Conservation (phyloP, 208 protist species). For the Leishmania tarentolae region DNA sequence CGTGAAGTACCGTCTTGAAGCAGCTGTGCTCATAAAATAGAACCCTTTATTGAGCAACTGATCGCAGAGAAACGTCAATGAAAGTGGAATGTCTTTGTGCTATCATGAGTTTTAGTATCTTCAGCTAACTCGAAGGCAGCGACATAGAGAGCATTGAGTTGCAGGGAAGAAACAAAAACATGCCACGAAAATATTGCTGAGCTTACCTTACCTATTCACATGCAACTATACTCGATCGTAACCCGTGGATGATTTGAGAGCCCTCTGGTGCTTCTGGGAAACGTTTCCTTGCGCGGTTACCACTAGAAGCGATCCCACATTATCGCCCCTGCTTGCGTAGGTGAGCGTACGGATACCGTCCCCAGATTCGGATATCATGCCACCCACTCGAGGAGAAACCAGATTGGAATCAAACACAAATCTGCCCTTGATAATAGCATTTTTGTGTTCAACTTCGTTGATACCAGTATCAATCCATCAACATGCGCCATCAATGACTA, state of each 20-base stretch:
- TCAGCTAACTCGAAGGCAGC: slow-evolving; percentile 34
- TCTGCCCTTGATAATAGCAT: slow-evolving; percentile 16
- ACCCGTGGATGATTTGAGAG: slow-evolving; percentile 71
- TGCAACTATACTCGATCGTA: slow-evolving; percentile 83
- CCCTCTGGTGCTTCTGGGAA: slow-evolving; percentile 42
- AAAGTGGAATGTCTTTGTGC: slow-evolving; percentile 29
- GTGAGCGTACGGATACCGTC: slow-evolving; percentile 55
- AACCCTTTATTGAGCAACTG: slow-evolving; percentile 46
- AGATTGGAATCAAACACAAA: slow-evolving; percentile 40
- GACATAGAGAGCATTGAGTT: slow-evolving; percentile 25
- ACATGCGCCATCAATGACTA: slow-evolving; percentile 30
- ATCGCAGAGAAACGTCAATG: slow-evolving; percentile 40
- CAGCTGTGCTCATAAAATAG: slow-evolving; percentile 44
- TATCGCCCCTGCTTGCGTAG: slow-evolving; percentile 69
- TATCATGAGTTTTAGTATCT: slow-evolving; percentile 33
- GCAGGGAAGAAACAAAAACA: slow-evolving; percentile 42
- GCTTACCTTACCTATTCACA: slow-evolving; percentile 71
- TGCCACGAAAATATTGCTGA: slow-evolving; percentile 70
- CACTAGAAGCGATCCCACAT: slow-evolving; percentile 42
- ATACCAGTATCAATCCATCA: slow-evolving; percentile 42
- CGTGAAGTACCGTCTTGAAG: slow-evolving; percentile 26
- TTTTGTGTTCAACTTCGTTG: slow-evolving; percentile 33
- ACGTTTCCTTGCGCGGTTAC: slow-evolving; percentile 42
- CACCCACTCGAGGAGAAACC: slow-evolving; percentile 44
- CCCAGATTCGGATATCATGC: slow-evolving; percentile 45